These are phyloP conservation scores for Hypoxylon crocopeplum DNA, from an alignment of 495 filamentous ascomycete species.

Conservation along the genomic window DNA sequence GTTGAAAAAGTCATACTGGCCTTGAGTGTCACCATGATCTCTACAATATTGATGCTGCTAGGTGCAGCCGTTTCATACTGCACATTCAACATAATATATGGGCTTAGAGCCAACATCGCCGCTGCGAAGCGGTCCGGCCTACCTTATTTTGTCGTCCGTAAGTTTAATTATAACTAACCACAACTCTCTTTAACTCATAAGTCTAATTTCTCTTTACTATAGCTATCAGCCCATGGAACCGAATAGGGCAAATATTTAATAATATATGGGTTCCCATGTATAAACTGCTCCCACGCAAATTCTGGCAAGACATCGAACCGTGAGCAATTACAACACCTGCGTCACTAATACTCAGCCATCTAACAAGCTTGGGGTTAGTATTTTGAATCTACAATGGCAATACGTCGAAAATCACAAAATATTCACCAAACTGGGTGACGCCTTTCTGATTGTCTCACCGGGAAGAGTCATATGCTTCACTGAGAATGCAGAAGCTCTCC, in stretches of 20 bases:
- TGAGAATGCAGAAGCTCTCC: conserved; percentile 64
- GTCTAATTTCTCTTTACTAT: conserved; percentile 3
- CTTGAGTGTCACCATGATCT: background rate
- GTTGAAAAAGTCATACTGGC: background rate
- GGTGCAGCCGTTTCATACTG: conserved; percentile 23
- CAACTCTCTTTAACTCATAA: background rate
- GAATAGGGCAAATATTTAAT: conserved; percentile 58
- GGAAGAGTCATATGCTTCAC: conserved; percentile 53
- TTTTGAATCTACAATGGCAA: conserved; percentile 47
- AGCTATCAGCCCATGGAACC: conserved; percentile 53
- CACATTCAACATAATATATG: conserved; percentile 35
- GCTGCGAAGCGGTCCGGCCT: conserved; percentile 53
- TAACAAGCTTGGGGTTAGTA: conserved; percentile 27
- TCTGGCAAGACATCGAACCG: conserved; percentile 52
- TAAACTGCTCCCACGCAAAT: conserved; percentile 52
- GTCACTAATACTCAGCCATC: background rate
- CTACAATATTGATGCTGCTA: conserved; percentile 21
- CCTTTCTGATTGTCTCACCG: conserved; percentile 64
- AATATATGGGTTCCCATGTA: conserved; percentile 57
- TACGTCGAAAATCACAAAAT: conserved; percentile 43
- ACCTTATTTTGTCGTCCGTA: conserved; percentile 55
- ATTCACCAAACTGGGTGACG: conserved; percentile 48
- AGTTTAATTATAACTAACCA: conserved; percentile 24
- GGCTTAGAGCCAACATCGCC: conserved; percentile 48
- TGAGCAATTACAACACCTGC: conserved; percentile 42